Conservation (phyloP, 2,329 filamentous ascomycete species). For the Dothiorella sarmentorum region DNA sequence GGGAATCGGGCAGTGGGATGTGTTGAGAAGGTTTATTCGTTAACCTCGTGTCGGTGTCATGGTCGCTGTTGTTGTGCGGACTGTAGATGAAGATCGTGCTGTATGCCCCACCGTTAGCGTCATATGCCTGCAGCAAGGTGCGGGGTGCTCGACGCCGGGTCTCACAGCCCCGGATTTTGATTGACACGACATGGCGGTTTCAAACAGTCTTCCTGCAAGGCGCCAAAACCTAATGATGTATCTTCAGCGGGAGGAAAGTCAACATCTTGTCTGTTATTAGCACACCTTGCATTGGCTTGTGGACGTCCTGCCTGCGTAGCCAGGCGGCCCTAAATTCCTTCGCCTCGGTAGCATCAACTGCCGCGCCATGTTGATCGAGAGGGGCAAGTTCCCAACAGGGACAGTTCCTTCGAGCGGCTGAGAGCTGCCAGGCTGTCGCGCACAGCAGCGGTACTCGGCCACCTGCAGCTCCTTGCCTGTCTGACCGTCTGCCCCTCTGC, state of each 20-base stretch:
- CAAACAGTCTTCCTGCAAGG: neutral
- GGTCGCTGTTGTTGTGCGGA: neutral
- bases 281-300: neutral
- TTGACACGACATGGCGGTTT: neutral
- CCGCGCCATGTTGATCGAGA: neutral
- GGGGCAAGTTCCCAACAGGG: neutral
- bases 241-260: neutral
- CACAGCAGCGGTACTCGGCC: neutral
- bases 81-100: no score
- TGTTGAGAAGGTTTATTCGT: neutral
- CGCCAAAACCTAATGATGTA: neutral
- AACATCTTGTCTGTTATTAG: neutral
- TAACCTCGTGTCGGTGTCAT: neutral
- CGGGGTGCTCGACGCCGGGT: neutral
- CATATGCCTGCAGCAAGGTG: slow-evolving; percentile 3
- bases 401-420: no score
- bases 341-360: neutral
- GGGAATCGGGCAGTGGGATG: neutral
- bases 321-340: neutral
- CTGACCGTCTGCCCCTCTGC: no score
- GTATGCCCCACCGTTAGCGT: slow-evolving; percentile 12
- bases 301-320: neutral
- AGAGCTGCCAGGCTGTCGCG: no score
- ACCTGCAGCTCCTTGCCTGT: no score
- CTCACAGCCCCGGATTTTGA: neutral